These are phyloP conservation scores for Inga oerstediana DNA, from an alignment of 306 rosid species.

Conservation along the genomic window DNA sequence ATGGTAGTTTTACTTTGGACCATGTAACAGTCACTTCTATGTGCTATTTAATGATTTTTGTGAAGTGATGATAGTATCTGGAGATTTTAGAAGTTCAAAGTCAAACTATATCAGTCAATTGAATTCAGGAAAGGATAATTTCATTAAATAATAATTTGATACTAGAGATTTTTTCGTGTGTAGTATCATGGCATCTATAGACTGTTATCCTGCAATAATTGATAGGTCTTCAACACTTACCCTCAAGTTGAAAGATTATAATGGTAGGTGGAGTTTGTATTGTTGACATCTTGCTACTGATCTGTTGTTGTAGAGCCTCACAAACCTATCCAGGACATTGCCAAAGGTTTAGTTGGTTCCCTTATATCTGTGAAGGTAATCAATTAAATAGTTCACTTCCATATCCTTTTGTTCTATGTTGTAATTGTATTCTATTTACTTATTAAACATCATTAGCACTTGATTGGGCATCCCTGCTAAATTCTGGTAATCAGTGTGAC, in stretches of 20 bases:
- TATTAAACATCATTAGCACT: neutral
- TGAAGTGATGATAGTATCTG: neutral
- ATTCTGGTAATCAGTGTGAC: neutral
- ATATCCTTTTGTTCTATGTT: neutral
- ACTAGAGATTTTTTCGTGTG: neutral
- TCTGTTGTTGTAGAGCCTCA: neutral
- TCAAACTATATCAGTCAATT: neutral
- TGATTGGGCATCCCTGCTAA: conserved; percentile 11
- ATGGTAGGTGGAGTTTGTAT: neutral
- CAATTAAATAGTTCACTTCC: neutral
- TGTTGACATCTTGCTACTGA: neutral
- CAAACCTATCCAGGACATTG: conserved; percentile 6
- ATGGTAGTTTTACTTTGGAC: neutral
- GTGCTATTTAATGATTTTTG: neutral
- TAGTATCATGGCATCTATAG: neutral
- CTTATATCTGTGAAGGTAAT: conserved; percentile 10
- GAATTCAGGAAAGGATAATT: neutral
- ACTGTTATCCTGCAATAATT: neutral
- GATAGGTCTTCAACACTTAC: neutral
- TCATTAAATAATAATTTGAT: neutral
- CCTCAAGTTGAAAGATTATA: neutral
- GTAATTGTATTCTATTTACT: neutral
- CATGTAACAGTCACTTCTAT: neutral
- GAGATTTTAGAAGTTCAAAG: neutral
- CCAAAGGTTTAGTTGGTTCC: conserved; percentile 10